Evolutionary conservation across 2,329 filamentous ascomycete genomes (phyloP).

Genomic region (Fusarium sp.): DNA sequence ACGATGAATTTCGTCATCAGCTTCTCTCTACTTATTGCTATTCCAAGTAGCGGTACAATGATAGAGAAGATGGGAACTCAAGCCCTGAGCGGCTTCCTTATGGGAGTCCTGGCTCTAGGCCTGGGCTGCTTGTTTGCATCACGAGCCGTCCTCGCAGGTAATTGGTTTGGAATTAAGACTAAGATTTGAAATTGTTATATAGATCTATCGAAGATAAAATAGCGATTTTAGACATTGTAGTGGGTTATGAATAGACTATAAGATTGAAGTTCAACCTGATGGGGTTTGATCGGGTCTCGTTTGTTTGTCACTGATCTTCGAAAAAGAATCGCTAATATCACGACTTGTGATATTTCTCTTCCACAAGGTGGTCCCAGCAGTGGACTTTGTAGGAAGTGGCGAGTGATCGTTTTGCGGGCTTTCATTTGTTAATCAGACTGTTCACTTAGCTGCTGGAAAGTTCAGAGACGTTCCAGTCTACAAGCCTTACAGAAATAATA

Average conservation of each 20-base stretch:
- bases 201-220: background rate
- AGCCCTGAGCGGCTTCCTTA: slow-evolving; percentile 3
- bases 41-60: slow-evolving; percentile 15
- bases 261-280: background rate
- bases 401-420: too few species aligned
- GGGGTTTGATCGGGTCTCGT: too few species aligned
- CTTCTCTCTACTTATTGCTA: slow-evolving; percentile 1
- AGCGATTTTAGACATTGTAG: accelerated
- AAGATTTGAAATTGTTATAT: background rate
- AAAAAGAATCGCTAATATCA: too few species aligned
- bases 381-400: too few species aligned
- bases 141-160: background rate
- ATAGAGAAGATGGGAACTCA: slow-evolving; percentile 14
- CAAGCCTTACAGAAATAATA: too few species aligned
- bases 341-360: too few species aligned
- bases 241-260: background rate
- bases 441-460: too few species aligned
- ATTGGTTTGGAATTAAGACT: slow-evolving; percentile 9
- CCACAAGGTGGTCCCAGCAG: too few species aligned
- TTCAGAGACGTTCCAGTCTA: too few species aligned
- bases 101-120: background rate
- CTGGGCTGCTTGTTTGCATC: slow-evolving; percentile 5
- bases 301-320: too few species aligned
- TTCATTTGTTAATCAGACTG: too few species aligned
- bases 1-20: slow-evolving; percentile 16